phyloP scores from a whole-genome alignment of 2,329 filamentous ascomycete species.

The Apiospora marii region DNA sequence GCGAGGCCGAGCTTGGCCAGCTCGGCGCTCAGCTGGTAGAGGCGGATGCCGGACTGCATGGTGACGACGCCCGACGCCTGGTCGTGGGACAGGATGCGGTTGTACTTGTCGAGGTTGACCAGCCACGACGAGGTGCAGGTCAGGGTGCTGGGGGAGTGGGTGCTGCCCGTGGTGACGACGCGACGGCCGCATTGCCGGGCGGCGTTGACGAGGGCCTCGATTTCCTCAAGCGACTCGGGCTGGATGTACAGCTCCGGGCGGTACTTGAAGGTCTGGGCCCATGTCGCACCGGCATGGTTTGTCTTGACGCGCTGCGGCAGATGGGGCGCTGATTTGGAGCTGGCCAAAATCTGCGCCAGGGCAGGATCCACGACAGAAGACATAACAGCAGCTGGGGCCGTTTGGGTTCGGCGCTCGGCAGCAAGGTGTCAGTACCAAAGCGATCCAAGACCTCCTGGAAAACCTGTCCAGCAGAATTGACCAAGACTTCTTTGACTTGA shows the following conservation, averaged over 20 bases:
- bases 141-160: slow-evolving; percentile 89
- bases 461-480: neutral
- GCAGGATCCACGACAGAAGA: neutral
- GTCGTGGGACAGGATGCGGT: slow-evolving; percentile 75
- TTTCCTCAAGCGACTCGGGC: slow-evolving; percentile 79
- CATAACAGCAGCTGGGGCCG: neutral
- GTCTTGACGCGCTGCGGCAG: slow-evolving; percentile 21
- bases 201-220: slow-evolving; percentile 83
- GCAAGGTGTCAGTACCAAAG: neutral
- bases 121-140: slow-evolving; percentile 96
- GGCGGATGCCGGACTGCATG: slow-evolving; percentile 87
- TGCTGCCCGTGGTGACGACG: slow-evolving; percentile 86
- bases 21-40: slow-evolving; percentile 75
- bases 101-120: slow-evolving; percentile 88
- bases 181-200: slow-evolving; percentile 83
- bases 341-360: slow-evolving; percentile 15
- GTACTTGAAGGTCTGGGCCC: slow-evolving; percentile 92
- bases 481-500: neutral
- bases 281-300: slow-evolving; percentile 82
- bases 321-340: slow-evolving; percentile 9
- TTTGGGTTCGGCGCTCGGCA: neutral
- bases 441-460: neutral
- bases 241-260: slow-evolving; percentile 91
- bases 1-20: slow-evolving; percentile 81
- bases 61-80: slow-evolving; percentile 70